phyloP scores from a whole-genome alignment of 305 asterid genomes.

The Solanum hybrid region DNA sequence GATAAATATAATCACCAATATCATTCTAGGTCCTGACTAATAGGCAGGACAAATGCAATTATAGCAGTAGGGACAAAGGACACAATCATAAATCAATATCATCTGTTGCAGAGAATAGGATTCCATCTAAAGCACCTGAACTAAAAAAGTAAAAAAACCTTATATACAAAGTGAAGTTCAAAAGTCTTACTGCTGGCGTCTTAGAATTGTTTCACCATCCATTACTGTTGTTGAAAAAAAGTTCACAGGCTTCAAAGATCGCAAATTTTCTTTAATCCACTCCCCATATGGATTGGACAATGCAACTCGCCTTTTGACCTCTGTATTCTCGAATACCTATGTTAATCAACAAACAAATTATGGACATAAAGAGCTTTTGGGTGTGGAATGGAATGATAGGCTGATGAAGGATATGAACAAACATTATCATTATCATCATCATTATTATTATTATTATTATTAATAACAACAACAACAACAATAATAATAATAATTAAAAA shows the following conservation, averaged over 20 bases:
- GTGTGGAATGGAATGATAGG: neutral
- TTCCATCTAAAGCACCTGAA: neutral
- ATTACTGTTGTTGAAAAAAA: slow-evolving; percentile 56
- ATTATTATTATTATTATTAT: neutral
- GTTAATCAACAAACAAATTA: slow-evolving; percentile 7
- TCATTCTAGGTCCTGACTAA: neutral
- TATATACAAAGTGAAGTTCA: slow-evolving; percentile 6
- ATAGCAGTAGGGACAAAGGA: neutral
- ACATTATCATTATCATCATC: neutral
- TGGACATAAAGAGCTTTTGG: neutral
- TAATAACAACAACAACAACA: neutral
- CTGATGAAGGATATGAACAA: neutral
- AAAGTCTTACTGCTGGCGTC: slow-evolving; percentile 84
- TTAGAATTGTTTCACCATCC: slow-evolving; percentile 80
- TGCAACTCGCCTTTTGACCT: slow-evolving; percentile 90
- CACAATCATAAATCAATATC: neutral
- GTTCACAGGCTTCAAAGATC: slow-evolving; percentile 58
- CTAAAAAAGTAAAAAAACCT: neutral
- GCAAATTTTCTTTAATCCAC: slow-evolving; percentile 86
- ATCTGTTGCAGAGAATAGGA: neutral
- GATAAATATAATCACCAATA: neutral
- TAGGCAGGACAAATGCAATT: neutral
- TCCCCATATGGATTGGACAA: slow-evolving; percentile 73
- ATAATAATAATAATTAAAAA: neutral
- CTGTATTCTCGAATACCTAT: slow-evolving; percentile 93